Evolutionary conservation across 1,139 yeast genomes (phyloP), one percentile per base, ranked within the genome.

Genomic region (Yamadazyma atlantica): DNA sequence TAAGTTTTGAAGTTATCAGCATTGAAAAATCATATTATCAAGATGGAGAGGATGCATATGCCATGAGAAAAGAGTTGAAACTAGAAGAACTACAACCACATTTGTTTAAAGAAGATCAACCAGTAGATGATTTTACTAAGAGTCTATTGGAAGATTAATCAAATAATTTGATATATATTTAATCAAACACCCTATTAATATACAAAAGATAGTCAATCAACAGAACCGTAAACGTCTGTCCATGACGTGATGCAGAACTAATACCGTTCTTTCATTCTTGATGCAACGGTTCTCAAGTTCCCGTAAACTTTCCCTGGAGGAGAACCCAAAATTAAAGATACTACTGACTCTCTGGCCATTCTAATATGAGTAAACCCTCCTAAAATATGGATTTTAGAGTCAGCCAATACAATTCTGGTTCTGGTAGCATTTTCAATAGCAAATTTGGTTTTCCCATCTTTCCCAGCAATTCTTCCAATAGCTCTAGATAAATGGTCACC

Each of bases 301-400:
- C 97, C 97, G 62, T 92, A 92, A 43, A 92, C 96, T 67, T 92
- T 92, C 46, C 97, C 97, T 32, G 98, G 98, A 34, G 98, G 98
- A 42, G 95, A 85, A 68, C 99, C 99, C 57, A 92, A 77, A 68
- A 92, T 92, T 58, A 92, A 76, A 45, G 94, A 82, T 44, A 92
- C 97, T 29, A 92, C 96, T 5, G 97, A 84, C 64, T 89, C 96
- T 70, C 97, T 80, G 16, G 99, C 98, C 84, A 92, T 90, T 69
- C 95, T 81, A 52, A 92, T 92, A 61, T 92, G 96, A 13, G 95
- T 85, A 69, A 88, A 92, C 0, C 98, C 98, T 32, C 99, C 99
- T 43, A 92, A 74, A 43, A 92, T 92, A 62, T 92, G 98, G 53
- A 92, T 90, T 62, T 90, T 92, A 33, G 95, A 81, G 63, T 92